These are phyloP conservation scores for Diaporthe capsici DNA, from an alignment of 2,329 filamentous ascomycete species.

Conservation along the genomic window DNA sequence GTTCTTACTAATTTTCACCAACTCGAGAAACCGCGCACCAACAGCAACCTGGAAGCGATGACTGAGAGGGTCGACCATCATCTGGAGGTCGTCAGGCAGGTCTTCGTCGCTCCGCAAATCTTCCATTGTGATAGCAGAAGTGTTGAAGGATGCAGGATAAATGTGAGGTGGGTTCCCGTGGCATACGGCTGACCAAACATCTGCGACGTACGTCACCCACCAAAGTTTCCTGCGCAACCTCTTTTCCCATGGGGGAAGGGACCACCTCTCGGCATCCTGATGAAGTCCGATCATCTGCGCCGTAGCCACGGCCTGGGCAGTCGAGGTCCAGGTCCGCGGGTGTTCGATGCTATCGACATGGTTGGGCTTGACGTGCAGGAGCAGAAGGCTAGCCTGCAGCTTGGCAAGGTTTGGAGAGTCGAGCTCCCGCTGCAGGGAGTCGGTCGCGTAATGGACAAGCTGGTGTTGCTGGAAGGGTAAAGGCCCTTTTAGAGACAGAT, in stretches of 20 bases:
- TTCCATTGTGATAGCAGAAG: not conserved
- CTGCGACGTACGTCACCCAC: not conserved
- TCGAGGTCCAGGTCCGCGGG: not conserved
- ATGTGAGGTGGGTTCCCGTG: not conserved
- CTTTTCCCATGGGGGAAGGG: not conserved
- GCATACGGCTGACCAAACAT: slow-evolving; percentile 1
- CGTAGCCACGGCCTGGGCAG: not conserved
- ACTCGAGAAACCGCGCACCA: not conserved
- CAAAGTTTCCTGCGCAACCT: not conserved
- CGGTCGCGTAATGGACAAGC: not conserved
- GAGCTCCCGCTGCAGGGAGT: not conserved
- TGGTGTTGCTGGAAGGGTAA: not conserved
- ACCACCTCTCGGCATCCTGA: slow-evolving; percentile 2
- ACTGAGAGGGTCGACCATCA: not conserved
- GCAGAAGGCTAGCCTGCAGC: not conserved
- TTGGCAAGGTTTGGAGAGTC: not conserved
- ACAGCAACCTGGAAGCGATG: not conserved
- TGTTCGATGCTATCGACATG: not conserved
- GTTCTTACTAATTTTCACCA: not conserved
- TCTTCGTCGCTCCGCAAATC: not conserved
- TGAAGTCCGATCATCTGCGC: not conserved
- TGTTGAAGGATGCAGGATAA: not conserved
- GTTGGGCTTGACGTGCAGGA: not conserved
- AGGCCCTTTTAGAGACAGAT: not conserved
- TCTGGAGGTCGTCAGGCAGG: not conserved